Evolutionary conservation across 495 filamentous ascomycete genomes (phyloP).

Genomic region (Penicillium chermesinum): DNA sequence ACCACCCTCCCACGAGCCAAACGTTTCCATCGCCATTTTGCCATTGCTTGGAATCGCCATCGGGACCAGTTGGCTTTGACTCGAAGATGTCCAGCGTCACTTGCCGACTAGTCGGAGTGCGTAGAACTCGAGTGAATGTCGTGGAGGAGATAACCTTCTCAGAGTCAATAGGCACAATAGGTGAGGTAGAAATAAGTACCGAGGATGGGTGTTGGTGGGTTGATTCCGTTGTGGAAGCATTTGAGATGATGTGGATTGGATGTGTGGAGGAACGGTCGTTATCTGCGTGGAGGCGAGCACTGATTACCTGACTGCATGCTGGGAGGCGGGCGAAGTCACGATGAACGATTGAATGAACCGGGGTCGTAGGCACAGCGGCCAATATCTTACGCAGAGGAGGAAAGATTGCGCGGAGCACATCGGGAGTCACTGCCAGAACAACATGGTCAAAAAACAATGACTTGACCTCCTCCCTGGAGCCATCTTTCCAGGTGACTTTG

Average conservation of each 20-base stretch:
- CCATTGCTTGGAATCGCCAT: conserved; percentile 24
- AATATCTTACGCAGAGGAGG: conserved; percentile 31
- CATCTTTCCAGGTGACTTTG: conserved; percentile 13
- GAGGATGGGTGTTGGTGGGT: conserved; percentile 32
- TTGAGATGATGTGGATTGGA: conserved; percentile 24
- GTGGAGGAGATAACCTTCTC: conserved; percentile 26
- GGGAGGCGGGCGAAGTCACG: conserved; percentile 25
- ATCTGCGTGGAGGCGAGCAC: conserved; percentile 1
- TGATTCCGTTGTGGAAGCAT: conserved; percentile 26
- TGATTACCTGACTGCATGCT: conserved; percentile 3
- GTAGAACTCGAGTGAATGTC: conserved; percentile 29
- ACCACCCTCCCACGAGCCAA: conserved; percentile 54
- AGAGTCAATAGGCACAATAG: conserved; percentile 26
- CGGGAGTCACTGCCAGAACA: conserved; percentile 44
- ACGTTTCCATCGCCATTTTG: conserved; percentile 47
- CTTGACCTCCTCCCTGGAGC: neutral
- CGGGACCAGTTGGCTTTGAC: neutral
- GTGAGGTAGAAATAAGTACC: conserved; percentile 29
- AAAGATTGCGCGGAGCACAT: conserved; percentile 39
- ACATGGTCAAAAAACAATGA: conserved; percentile 26
- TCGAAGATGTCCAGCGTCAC: conserved; percentile 34
- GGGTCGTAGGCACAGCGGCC: conserved; percentile 35
- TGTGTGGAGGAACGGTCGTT: conserved; percentile 4
- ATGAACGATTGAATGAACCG: conserved; percentile 42
- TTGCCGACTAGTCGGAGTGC: conserved; percentile 25